A percentile compares a stretch with the other conserved stretches of the same genome.
Evolutionary conservation across 371 early-diverging fungal genomes (phyloP).

Genomic region (Smittium culicis): DNA sequence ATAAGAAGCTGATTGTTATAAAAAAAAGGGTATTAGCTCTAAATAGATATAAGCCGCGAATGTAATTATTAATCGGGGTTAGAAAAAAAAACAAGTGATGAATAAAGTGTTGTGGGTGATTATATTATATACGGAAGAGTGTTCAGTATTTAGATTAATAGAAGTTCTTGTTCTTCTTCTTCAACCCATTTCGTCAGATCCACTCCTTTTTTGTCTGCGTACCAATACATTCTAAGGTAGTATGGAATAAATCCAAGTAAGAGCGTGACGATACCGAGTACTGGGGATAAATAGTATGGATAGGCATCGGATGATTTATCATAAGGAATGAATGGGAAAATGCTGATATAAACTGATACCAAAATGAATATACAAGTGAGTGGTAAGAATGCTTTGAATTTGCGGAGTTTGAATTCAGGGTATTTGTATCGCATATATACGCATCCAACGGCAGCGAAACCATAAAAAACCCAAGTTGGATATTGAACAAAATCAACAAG

Average conservation of each 20-base stretch:
- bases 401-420: constrained; percentile 22
- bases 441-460: constrained; percentile 28
- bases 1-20: too few species aligned
- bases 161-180: constrained; percentile 17
- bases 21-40: too few species aligned
- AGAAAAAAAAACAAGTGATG: too few species aligned
- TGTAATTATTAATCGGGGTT: too few species aligned
- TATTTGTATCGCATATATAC: constrained; percentile 25
- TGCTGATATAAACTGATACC: constrained; percentile 25
- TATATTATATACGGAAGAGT: too few species aligned
- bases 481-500: constrained; percentile 35
- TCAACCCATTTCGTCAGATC: constrained; percentile 21
- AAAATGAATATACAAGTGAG: constrained; percentile 27
- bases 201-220: constrained; percentile 19
- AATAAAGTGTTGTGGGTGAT: too few species aligned
- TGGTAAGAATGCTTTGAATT: constrained; percentile 23
- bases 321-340: constrained; percentile 31
- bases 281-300: constrained; percentile 31
- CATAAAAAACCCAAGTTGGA: constrained; percentile 41
- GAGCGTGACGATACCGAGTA: constrained; percentile 26
- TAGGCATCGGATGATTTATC: constrained; percentile 14
- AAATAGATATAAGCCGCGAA: too few species aligned
- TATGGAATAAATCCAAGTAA: constrained; percentile 25
- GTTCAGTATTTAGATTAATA: too few species aligned
- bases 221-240: constrained; percentile 30